Base-by-base conservation (phyloP, 108 stramenopile genomes). In the Pseudonitzschia multiseries region DNA sequence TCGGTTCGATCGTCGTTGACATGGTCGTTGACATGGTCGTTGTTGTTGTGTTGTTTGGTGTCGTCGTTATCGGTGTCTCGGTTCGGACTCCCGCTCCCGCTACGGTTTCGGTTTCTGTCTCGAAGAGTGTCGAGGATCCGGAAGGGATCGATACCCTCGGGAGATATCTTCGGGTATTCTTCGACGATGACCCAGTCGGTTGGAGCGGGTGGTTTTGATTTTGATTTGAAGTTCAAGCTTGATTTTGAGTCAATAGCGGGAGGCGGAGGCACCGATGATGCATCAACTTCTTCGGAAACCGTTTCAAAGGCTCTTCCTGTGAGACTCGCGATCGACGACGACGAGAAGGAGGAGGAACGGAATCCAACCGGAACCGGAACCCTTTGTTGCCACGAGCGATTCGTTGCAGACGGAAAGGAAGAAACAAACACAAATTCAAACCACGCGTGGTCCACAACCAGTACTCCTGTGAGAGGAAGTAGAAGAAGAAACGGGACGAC, bases 121-220 rank as follows among this genome's bases (percentile, higher is more conserved):
- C 53, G 21, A 21, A 24, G 53, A 6, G 36, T 26, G 9, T 56
- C 62, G 12, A 63, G 62, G 21, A 63, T 40, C 8, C 12, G 31
- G 13, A 15, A 63, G 29, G 40, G 62, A 63, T 56, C 54, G 26
- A 56, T 56, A 2, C 62, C 62, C 8, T 63, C 31, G 18, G 62
- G 8, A 33, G 62, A 27, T 2, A 63, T 36, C 40, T 2, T 40
- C 29, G 62, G 62, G 13, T 63, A 63, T 9, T 63, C 32, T 36
- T 63, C 62, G 3, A 63, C 62, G 15, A 63, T 29, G 6, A 63
- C 32, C 62, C 62, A 63, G 20, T 63, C 62, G 12, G 40, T 40
- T 4, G 32, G 62, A 36, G 62, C 54, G 13, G 54, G 54, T 24
- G 22, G 5, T 56, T 56, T 56, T 3, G 46, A n/a, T n/a, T n/a